Evolutionary conservation across 495 filamentous ascomycete species (phyloP), one percentile per base, ranked within the genome.

Genomic region (Xylaria grammica): DNA sequence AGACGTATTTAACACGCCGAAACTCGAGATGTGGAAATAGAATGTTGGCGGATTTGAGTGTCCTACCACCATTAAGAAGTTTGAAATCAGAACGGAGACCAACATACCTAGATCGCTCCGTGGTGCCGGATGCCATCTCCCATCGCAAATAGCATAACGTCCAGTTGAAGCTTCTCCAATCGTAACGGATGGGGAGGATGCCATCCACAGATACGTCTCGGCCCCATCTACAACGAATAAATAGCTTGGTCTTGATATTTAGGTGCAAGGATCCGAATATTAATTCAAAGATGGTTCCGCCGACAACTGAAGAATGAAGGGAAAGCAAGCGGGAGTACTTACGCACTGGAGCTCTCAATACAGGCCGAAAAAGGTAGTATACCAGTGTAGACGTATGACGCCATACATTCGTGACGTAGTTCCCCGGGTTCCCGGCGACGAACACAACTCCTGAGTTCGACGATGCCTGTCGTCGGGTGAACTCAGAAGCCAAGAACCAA

Each of bases 131-230:
- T 75, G 69, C 66, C 69, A 74, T 51, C 77, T 67, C 19, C 78
- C 78, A 72, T 75, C 77, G 4, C 76, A 78, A 11, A 78, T 72
- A 13, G 73, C 67, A 68, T 74, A 79, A 1, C 58, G 27, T 0
- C 72, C 72, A 3, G 68, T 66, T 1, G 73, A 71, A 13, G 65
- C 72, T 7, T 71, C 71, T 15, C 74, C 65, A 53, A 65, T 59
- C 9, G 63, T 73, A 7, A 80, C 65, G 5, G 78, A 72, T 7
- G 73, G 45, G 3, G 71, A 72, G 17, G 79, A 53, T 1, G 73
- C 77, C 26, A 78, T 77, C 67, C 70, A 82, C 6, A 81, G 64
- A 53, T 72, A 71, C 0, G 80, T 81, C 50, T 80, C 77, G 1
- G 75, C 78, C 8, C 78, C 74, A 36, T 72, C 42, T 45, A n/a